Evolutionary conservation across 1,284 basidiomycete genomes (phyloP).

Genomic region (Kalmanozyma brasiliensis): DNA sequence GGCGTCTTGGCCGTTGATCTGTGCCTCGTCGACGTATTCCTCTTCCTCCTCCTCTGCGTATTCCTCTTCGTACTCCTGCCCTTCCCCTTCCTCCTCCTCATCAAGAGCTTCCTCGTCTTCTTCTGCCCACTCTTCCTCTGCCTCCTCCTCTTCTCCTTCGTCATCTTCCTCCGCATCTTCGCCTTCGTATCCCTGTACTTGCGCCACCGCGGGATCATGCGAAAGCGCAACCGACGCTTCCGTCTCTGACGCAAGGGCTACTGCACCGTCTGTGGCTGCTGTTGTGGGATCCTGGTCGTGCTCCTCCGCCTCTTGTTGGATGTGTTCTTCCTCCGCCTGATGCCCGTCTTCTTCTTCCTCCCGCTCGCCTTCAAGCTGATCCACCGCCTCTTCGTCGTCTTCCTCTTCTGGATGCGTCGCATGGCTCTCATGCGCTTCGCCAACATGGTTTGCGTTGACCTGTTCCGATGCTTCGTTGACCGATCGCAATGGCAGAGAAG

Average conservation of each 20-base stretch:
- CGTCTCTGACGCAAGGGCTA: not conserved
- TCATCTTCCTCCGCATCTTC: conserved; percentile 8
- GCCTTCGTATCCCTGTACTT: not conserved
- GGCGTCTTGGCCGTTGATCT: conserved; percentile 15
- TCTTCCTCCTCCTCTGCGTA: conserved; percentile 12
- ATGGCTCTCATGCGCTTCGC: conserved; percentile 1
- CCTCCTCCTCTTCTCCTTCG: not conserved
- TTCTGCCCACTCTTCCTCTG: conserved; percentile 1
- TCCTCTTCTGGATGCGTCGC: not conserved
- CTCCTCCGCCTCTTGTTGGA: not conserved
- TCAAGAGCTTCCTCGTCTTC: conserved; percentile 13
- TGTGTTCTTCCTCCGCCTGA: not conserved
- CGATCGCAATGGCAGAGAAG: not conserved
- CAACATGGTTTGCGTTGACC: not conserved
- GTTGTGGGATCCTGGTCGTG: not conserved
- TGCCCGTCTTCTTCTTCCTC: not conserved
- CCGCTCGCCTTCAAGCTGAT: conserved; percentile 9
- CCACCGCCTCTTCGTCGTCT: conserved; percentile 12
- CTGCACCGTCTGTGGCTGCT: not conserved
- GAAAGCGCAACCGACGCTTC: too few species aligned
- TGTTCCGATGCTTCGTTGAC: not conserved
- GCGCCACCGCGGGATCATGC: too few species aligned
- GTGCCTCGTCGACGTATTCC: conserved; percentile 15
- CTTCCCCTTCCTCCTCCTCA: conserved; percentile 6
- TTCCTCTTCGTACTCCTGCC: conserved; percentile 15